Evolutionary conservation across 345 rosid species (phyloP).

Genomic region (Kandelia obovata): DNA sequence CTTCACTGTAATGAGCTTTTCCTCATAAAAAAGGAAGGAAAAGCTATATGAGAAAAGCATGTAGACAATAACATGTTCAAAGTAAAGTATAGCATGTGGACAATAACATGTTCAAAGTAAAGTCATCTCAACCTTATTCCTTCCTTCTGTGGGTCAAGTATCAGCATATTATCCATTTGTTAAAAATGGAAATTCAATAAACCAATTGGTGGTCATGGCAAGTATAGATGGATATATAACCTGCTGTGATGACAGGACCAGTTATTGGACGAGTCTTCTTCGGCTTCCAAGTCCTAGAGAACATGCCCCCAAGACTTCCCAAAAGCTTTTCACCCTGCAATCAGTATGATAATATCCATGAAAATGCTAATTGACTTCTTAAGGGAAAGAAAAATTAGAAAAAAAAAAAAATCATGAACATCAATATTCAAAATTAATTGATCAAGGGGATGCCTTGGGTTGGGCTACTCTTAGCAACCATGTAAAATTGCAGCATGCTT

Average conservation of each 20-base stretch:
- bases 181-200: neutral
- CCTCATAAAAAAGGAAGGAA: neutral
- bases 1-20: neutral
- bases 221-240: constrained; percentile 33
- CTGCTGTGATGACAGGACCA: constrained; percentile 68
- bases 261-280: constrained; percentile 64
- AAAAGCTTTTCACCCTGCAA: constrained; percentile 95
- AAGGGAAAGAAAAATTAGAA: too few relatives aligned
- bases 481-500: too few relatives aligned
- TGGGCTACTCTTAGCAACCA: too few relatives aligned
- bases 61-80: too few relatives aligned
- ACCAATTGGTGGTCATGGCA: neutral
- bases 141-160: neutral
- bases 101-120: neutral
- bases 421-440: too few relatives aligned
- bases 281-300: constrained; percentile 90
- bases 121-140: neutral
- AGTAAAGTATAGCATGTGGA: neutral
- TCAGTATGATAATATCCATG: constrained; percentile 16
- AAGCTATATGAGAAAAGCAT: constrained; percentile 2
- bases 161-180: neutral
- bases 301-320: constrained; percentile 92
- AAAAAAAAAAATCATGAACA: too few relatives aligned
- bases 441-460: too few relatives aligned
- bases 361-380: neutral